Base-by-base conservation (phyloP, 2,329 filamentous ascomycete genomes). In the Calonectria pauciramosa region DNA sequence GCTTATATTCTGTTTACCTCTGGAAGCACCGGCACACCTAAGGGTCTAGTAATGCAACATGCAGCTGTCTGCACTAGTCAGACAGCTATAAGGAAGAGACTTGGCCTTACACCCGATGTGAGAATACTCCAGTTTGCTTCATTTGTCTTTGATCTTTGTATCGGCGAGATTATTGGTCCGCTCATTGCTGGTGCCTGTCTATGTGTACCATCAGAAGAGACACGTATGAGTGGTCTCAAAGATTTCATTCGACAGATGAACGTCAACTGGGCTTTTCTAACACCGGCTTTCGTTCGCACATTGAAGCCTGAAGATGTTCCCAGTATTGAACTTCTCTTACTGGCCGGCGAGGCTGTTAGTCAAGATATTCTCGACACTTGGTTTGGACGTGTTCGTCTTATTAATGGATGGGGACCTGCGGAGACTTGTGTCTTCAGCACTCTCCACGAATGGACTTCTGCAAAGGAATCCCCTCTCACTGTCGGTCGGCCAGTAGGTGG, bases 31-130 rank as follows among this genome's bases (percentile, higher is more conserved):
- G 41, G 41, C 2, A 44, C 41, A 10, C 41, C 41, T 3, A 82
- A 82, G 38, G 80, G 79, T 13, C 70, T 78, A 13, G 63, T 77
- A 6, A 65, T 81, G 49, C 49, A 52, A 11, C 49, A 52, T 18
- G 49, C 5, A 14, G 49, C 49, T 28, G 49, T 52, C 11, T 52
- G 49, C 18, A 52, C 49, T 3, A 52, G 49, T 16, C 49, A 52
- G 49, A 52, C 23, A 7, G 49, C 49, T 11, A 52, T 52, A 26
- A 52, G 49, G 28, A 52, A 52, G 49, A 26, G 49, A 28, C 49
- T 52, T 28, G 49, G 49, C 18, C 49, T 52, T 30, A 52, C 49
- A 14, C 49, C 49, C 28, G 16, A 30, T 30, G 49, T 52, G 10
- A 52, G 49, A 52, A 52, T 52, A 10, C 49, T 52, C 23, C 49